phyloP scores from a whole-genome alignment of 495 filamentous ascomycete genomes.

The Hypomontagnella submonticulosa region DNA sequence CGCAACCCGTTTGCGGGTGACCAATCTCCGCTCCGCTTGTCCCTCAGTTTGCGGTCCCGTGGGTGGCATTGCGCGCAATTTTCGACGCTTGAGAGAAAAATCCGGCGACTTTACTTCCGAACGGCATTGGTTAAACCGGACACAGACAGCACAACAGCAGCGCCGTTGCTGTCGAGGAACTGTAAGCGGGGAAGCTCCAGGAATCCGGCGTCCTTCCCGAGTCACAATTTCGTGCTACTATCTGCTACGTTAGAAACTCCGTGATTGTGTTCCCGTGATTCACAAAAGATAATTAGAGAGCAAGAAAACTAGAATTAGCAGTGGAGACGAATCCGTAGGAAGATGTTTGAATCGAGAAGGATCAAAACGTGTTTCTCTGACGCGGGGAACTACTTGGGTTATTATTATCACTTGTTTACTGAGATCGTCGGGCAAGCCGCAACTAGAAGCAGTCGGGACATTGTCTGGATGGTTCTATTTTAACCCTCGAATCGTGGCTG shows the following conservation, averaged over 20 bases:
- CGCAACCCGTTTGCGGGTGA: conserved; percentile 13
- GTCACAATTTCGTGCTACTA: conserved; percentile 16
- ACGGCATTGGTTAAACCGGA: conserved; percentile 10
- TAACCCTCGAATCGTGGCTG: conserved; percentile 27
- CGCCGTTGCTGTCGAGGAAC: conserved; percentile 3
- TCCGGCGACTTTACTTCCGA: conserved; percentile 25
- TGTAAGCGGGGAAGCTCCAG: background rate
- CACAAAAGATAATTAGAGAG: background rate
- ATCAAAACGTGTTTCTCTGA: conserved; percentile 15
- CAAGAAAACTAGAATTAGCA: background rate
- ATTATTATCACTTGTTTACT: conserved; percentile 14
- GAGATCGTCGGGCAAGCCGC: conserved; percentile 1
- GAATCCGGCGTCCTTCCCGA: conserved; percentile 26
- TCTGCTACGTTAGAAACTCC: background rate
- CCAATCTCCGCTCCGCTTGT: conserved; percentile 30
- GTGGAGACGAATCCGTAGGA: conserved; percentile 1
- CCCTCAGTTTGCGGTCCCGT: conserved; percentile 8
- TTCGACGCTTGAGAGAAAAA: conserved; percentile 7
- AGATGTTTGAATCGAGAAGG: conserved; percentile 25
- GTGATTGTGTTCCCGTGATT: conserved; percentile 5
- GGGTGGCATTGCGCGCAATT: conserved; percentile 1
- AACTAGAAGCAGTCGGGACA: conserved; percentile 2
- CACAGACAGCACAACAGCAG: conserved; percentile 9
- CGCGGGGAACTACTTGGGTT: conserved; percentile 14
- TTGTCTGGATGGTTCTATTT: conserved; percentile 37